Evolutionary conservation across 257 asterid genomes (phyloP).

Genomic region (Gentiana straminea): DNA sequence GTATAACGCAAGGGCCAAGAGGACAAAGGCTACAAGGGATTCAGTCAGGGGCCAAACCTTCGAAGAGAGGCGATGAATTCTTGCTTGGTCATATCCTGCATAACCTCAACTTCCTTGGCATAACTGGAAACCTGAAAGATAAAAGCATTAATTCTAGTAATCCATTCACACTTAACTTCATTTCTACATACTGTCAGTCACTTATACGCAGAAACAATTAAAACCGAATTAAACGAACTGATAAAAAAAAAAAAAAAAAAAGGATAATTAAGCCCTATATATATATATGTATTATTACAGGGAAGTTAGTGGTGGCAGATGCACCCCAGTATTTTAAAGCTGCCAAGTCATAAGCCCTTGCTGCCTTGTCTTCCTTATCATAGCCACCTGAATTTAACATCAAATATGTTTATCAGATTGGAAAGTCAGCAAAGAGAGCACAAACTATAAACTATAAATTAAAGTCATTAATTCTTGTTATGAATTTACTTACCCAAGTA

Average conservation of each 20-base stretch:
- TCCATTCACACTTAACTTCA: constrained; percentile 1
- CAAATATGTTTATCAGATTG: constrained; percentile 6
- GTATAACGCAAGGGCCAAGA: not conserved
- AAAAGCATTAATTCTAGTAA: not conserved
- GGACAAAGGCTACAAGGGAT: not conserved
- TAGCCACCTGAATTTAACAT: constrained; percentile 55
- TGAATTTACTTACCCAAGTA: constrained; percentile 57
- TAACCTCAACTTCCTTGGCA: constrained; percentile 67
- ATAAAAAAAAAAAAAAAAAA: not conserved
- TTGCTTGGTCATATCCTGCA: constrained; percentile 72
- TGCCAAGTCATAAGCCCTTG: constrained; percentile 84
- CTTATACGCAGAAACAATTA: not conserved
- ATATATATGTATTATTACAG: constrained; percentile 24
- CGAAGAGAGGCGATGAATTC: constrained; percentile 88
- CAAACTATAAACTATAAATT: too few species aligned
- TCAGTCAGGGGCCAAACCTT: constrained; percentile 30
- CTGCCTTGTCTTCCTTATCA: constrained; percentile 88
- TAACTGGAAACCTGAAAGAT: constrained; percentile 41
- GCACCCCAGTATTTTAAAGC: constrained; percentile 94
- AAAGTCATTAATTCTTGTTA: not conserved
- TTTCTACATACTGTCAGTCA: not conserved
- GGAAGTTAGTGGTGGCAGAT: constrained; percentile 64
- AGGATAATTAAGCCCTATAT: too few species aligned
- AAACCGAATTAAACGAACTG: too few species aligned
- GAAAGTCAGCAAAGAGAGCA: not conserved